Percentiles rank a stretch among this genome's conserved stretches.
phyloP scores from a whole-genome alignment of 257 asterid genomes.

The Solanum clarkiae region DNA sequence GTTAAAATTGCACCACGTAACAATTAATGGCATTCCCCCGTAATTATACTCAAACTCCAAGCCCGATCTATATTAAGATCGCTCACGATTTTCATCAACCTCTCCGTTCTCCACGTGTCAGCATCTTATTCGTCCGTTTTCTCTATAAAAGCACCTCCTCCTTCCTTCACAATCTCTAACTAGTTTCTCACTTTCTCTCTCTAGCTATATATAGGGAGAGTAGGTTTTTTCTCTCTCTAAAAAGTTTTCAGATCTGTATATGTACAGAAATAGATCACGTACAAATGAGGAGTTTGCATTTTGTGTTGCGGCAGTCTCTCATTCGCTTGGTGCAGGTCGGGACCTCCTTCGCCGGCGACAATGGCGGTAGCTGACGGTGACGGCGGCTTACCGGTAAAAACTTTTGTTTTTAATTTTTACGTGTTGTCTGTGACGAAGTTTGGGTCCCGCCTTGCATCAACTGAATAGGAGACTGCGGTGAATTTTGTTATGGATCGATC shows the following conservation, averaged over 20 bases:
- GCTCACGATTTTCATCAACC: not conserved
- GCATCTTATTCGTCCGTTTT: not conserved
- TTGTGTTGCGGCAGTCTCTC: not conserved
- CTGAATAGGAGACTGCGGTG: not conserved
- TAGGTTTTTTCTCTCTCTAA: not conserved
- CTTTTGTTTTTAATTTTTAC: not conserved
- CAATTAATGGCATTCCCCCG: not conserved
- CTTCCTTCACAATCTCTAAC: not conserved
- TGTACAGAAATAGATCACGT: not conserved
- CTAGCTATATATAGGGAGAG: not conserved
- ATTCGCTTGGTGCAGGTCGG: slow-evolving; percentile 6
- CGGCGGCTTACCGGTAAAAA: not conserved
- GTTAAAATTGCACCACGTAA: too few species aligned
- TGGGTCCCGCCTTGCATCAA: slow-evolving; percentile 3
- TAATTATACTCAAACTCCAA: not conserved
- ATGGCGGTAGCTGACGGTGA: not conserved
- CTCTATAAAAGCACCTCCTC: not conserved
- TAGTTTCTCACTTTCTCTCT: not conserved
- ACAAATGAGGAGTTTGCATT: not conserved
- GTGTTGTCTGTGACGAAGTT: not conserved
- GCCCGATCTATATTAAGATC: not conserved
- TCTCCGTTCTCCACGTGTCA: not conserved
- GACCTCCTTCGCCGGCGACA: not conserved
- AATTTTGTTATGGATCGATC: not conserved
- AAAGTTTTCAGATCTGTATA: not conserved